Base-by-base conservation (phyloP, 345 rosid genomes). In the Conringia planisiliqua region DNA sequence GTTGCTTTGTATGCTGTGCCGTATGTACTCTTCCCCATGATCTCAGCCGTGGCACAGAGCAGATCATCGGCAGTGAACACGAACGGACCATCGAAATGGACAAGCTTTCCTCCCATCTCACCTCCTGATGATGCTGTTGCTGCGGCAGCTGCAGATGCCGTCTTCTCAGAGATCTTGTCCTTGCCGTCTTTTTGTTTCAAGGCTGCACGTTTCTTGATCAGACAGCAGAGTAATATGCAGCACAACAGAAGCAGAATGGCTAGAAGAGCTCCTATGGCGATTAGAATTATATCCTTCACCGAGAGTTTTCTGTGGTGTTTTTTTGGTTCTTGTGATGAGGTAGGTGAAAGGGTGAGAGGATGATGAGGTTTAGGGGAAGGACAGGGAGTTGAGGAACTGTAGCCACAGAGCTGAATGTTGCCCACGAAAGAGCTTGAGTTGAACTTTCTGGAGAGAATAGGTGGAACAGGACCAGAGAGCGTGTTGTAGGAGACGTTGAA, bases 1-100 rank as follows among this genome's bases (percentile, higher is more conserved):
- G 97, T 90, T n/a, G 98, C 98, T 70, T 94, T 95, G 78, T 92
- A 95, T 2, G 96, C 96, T 4, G 97, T 92, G 18, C 99, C 99
- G 16, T 90, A 91, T 33, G 86, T 82, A 52, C 96, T 94, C 83
- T 94, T 94, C 66, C 98, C 98, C 97, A 94, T 94, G 66, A 94
- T 91, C 86, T 94, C 97, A 13, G 98, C 98, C 4, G 98, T 94
- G 35, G 98, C 98, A 43, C 98, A 94, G 73, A 94, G 77, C 32
- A 94, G 83, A 73, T 94, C 99, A 66, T 94, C 97, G 3, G 99
- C 97, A 1, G 99, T 95, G 75, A 95, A 95, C 74, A 89, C 91
- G 29, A 90, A 90, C 11, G 96, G 97, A 24, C 99, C 99, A 72
- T 92, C 97, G 68, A 92, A 95, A 76, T 90, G 99, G 33, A 95